Evolutionary conservation across 495 filamentous ascomycete species (phyloP), one percentile per base, ranked within the genome.

Genomic region (Neurospora pannonica): DNA sequence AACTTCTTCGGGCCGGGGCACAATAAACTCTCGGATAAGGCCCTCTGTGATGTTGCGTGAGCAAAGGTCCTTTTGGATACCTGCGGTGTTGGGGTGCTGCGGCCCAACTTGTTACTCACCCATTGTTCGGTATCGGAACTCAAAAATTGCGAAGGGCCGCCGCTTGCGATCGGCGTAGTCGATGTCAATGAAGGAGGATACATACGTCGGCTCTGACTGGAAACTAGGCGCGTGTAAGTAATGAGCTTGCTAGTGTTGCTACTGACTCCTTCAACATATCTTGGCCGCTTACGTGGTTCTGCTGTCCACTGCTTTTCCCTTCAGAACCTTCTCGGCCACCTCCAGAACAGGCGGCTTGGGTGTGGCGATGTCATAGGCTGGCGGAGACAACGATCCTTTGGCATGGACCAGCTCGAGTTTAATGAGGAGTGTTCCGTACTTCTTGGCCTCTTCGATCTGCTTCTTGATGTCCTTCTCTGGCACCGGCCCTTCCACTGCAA

Each of bases 101-200:
- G n/a, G n/a, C n/a, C n/a, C n/a, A n/a, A n/a, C n/a, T n/a, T n/a
- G n/a, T n/a, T 4, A 70, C 76, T 60, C 19, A 78, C 77, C 73
- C 62, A 34, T 76, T 1, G 73, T 62, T 11, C 75, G 46, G n/a
- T 78, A 78, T 1, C 71, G 71, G 37, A 78, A 78, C 38, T 78
- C 77, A 28, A 78, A 75, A 3, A 75, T 36, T 0, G 75, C 77
- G 5, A 76, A 78, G 11, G 77, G 75, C 1, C 75, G 73, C 3
- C n/a, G 62, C 70, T 48, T 37, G 11, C 19, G 4, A 34, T 76
- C 71, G 5, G 19, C 17, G 38, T 72, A 72, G 3, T 13, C 31
- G 3, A 21, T 8, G 15, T 0, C 10, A 28, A 4, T 0, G 5
- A 15, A 13, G 3, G 11, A 4, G 0, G 15, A 5, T 43, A n/a